A percentile compares a stretch with the other conserved stretches of the same genome.
phyloP scores from a whole-genome alignment of 2,329 filamentous ascomycete genomes.

The Colletotrichum sp. region DNA sequence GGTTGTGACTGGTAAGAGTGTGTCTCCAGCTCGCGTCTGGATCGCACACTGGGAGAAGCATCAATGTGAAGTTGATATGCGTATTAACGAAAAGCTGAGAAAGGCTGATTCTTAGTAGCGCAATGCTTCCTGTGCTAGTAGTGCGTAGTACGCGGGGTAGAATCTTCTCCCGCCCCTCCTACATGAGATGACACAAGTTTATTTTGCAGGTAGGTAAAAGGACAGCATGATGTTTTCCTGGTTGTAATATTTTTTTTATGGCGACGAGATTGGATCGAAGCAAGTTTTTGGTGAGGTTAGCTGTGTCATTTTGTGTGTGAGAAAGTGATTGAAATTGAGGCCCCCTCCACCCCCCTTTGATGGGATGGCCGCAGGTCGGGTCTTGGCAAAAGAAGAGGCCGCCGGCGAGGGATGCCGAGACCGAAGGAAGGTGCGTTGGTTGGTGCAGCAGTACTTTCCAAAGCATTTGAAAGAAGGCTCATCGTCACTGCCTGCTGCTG shows the following conservation, averaged over 20 bases:
- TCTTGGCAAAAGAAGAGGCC: constrained; percentile 1
- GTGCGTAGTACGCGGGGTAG: neutral
- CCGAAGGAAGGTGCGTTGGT: neutral
- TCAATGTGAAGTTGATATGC: neutral
- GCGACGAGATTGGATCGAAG: neutral
- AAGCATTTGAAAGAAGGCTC: neutral
- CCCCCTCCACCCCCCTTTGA: neutral
- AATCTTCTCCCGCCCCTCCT: neutral
- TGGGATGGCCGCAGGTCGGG: neutral
- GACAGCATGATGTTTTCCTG: neutral
- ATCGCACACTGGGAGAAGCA: neutral
- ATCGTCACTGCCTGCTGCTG: neutral
- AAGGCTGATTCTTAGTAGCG: neutral
- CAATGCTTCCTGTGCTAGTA: neutral
- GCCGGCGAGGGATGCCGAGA: neutral
- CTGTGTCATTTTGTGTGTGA: neutral
- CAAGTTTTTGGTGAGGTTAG: neutral
- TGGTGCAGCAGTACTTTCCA: neutral
- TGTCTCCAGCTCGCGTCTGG: neutral
- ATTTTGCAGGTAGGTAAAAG: neutral
- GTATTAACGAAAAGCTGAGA: neutral
- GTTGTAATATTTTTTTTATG: neutral
- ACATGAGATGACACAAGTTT: constrained; percentile 11
- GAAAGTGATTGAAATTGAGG: neutral
- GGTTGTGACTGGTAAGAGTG: neutral